Percentiles rank a stretch among this genome's conserved stretches.
These are phyloP conservation scores for Lagenaria siceraria DNA, from an alignment of 306 rosid species.

Conservation along the genomic window DNA sequence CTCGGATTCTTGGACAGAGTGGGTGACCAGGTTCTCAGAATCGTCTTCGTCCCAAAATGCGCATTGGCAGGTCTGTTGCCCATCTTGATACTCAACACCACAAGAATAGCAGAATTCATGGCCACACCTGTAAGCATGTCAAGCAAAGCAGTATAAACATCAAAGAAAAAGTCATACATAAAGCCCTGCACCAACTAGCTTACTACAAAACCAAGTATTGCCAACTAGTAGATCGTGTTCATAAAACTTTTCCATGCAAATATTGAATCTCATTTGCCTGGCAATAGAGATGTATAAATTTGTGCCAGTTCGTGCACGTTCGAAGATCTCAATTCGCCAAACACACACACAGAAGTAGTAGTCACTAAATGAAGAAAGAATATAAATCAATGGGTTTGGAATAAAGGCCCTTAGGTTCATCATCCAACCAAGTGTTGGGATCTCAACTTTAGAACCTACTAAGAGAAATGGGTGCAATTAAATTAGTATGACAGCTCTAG, in stretches of 20 bases:
- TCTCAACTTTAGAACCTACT: background rate
- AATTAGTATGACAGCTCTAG: background rate
- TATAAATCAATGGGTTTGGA: background rate
- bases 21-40: constrained; percentile 42
- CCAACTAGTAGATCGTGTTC: background rate
- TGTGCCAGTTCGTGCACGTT: background rate
- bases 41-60: constrained; percentile 72
- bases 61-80: constrained; percentile 76
- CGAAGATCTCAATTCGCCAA: background rate
- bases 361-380: background rate
- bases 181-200: background rate
- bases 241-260: background rate
- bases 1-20: constrained; percentile 85
- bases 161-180: background rate
- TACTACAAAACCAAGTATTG: background rate
- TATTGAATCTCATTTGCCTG: background rate
- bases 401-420: background rate
- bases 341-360: background rate
- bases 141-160: background rate
- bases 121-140: constrained; percentile 45
- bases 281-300: background rate
- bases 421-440: background rate
- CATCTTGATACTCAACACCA: constrained; percentile 51
- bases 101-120: constrained; percentile 89
- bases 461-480: background rate